Percentiles rank a stretch among this genome's conserved stretches.
phyloP scores from a whole-genome alignment of 257 asterid species.

The Salvia rosmarinus region DNA sequence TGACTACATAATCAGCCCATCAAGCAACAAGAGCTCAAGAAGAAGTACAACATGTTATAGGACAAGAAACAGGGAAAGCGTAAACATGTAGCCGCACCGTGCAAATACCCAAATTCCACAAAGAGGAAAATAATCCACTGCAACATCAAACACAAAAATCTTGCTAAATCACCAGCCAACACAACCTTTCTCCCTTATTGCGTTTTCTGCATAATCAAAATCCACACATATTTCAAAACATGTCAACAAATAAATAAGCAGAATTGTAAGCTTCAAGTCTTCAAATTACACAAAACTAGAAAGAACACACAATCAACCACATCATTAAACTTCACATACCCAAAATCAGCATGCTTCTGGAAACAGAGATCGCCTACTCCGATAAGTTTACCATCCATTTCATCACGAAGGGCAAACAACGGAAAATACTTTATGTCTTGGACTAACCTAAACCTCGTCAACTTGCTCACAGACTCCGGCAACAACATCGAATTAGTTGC shows the following conservation, averaged over 20 bases:
- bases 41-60: background rate
- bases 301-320: background rate
- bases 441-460: slow-evolving; percentile 41
- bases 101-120: slow-evolving; percentile 1
- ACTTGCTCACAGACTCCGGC: slow-evolving; percentile 38
- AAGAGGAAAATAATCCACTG: background rate
- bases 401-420: slow-evolving; percentile 19
- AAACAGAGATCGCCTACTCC: slow-evolving; percentile 29
- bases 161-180: background rate
- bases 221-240: background rate
- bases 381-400: slow-evolving; percentile 32
- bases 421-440: slow-evolving; percentile 30
- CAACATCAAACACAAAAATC: background rate
- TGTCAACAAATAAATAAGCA: slow-evolving; percentile 4
- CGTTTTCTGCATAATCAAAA: background rate
- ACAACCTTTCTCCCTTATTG: background rate
- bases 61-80: slow-evolving; percentile 3
- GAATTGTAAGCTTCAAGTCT: background rate
- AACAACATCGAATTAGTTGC: slow-evolving; percentile 41
- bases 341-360: background rate
- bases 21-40: slow-evolving; percentile 8
- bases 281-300: background rate
- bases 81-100: background rate
- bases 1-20: slow-evolving; percentile 1
- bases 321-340: slow-evolving; percentile 5